These are phyloP conservation scores for Chlamydomonas incerta DNA, from an alignment of 139 green algal genomes.

Conservation along the genomic window DNA sequence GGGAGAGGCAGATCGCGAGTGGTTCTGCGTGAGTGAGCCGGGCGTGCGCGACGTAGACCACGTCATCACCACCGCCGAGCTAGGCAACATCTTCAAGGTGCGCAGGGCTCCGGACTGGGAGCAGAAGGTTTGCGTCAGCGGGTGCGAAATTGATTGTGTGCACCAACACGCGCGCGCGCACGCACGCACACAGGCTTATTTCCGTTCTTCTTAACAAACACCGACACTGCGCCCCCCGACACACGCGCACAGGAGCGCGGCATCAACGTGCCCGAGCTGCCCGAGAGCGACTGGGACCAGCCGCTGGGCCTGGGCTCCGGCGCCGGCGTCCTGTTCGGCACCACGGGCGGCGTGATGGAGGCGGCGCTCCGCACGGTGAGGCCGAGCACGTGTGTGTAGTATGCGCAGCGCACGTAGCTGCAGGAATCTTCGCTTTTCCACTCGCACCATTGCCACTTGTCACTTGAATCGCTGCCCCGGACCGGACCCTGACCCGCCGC, in stretches of 20 bases:
- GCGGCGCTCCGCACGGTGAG: constrained; percentile 42
- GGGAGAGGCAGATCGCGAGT: constrained; percentile 71
- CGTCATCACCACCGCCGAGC: constrained; percentile 78
- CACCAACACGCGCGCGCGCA: too few relatives aligned
- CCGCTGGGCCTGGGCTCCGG: constrained; percentile 66
- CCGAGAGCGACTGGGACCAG: constrained; percentile 63
- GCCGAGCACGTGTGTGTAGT: too few relatives aligned
- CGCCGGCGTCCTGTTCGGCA: constrained; percentile 72
- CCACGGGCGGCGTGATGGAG: constrained; percentile 83
- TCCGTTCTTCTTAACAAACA: too few relatives aligned
- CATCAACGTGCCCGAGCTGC: constrained; percentile 49
- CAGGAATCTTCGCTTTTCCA: too few relatives aligned
- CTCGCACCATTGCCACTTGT: too few relatives aligned
- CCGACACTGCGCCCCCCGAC: too few relatives aligned
- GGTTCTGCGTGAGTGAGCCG: constrained; percentile 50
- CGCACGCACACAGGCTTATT: too few relatives aligned
- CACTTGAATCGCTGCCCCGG: too few relatives aligned
- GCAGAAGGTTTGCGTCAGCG: too few relatives aligned
- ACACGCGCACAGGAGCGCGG: constrained; percentile 6
- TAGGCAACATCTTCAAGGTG: constrained; percentile 69
- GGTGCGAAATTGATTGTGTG: too few relatives aligned
- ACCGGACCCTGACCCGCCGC: too few relatives aligned
- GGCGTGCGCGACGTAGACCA: constrained; percentile 71
- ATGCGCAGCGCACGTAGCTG: too few relatives aligned
- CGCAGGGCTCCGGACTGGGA: background rate